Evolutionary conservation across 805 yeast species (phyloP).

Genomic region (Hanseniaspora lindneri): DNA sequence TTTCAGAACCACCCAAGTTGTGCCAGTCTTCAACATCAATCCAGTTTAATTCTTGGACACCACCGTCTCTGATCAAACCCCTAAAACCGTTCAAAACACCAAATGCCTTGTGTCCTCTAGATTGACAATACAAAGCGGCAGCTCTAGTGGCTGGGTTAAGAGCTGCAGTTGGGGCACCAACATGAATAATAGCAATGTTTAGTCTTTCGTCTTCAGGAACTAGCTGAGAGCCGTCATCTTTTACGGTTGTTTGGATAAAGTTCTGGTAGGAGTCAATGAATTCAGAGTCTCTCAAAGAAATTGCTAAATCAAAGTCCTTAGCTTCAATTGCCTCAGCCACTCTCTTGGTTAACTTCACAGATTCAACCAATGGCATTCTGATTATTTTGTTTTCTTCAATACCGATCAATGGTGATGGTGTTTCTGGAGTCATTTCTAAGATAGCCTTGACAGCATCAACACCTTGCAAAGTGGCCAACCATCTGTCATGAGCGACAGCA

Average conservation of each 20-base stretch:
- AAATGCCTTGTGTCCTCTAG: slow-evolving; percentile 79
- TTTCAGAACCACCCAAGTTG: slow-evolving; percentile 85
- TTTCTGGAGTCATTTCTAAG: slow-evolving; percentile 51
- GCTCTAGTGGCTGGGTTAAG: slow-evolving; percentile 86
- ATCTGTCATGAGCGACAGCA: slow-evolving; percentile 63
- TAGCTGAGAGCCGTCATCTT: slow-evolving; percentile 45
- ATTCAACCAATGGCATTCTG: slow-evolving; percentile 56
- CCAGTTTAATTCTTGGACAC: slow-evolving; percentile 67
- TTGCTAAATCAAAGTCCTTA: slow-evolving; percentile 59
- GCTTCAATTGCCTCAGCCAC: slow-evolving; percentile 58
- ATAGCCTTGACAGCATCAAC: slow-evolving; percentile 72
- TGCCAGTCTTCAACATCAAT: slow-evolving; percentile 80
- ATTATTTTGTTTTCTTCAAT: slow-evolving; percentile 59
- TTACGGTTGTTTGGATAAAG: slow-evolving; percentile 53
- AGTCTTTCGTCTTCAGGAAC: slow-evolving; percentile 51
- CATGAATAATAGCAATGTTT: slow-evolving; percentile 74
- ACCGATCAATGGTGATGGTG: slow-evolving; percentile 73
- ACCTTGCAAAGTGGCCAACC: slow-evolving; percentile 67
- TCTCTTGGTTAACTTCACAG: slow-evolving; percentile 56
- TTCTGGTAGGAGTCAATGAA: slow-evolving; percentile 54
- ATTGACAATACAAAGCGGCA: slow-evolving; percentile 77
- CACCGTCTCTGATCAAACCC: slow-evolving; percentile 82
- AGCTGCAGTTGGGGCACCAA: slow-evolving; percentile 97
- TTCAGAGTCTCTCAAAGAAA: slow-evolving; percentile 57
- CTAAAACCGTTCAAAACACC: slow-evolving; percentile 90